These are phyloP conservation scores for Oehlia diaphana DNA, from an alignment of 192 early-diverging fungal species.

Conservation along the genomic window DNA sequence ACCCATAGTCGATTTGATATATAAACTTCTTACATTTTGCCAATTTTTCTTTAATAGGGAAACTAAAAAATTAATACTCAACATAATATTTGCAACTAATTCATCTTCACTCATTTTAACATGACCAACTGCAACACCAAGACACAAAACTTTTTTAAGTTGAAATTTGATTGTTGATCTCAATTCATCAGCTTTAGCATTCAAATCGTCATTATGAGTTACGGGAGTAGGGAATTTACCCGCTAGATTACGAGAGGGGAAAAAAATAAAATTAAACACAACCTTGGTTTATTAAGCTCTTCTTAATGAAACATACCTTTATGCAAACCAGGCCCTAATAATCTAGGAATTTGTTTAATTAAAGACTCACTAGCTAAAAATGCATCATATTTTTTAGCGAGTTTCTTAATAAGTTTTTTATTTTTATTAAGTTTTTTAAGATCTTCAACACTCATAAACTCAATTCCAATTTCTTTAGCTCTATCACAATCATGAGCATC, in stretches of 20 bases:
- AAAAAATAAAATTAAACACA: background rate
- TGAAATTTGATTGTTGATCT: constrained; percentile 99
- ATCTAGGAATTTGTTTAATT: constrained; percentile 99
- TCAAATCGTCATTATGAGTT: constrained; percentile 83
- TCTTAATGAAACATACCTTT: constrained; percentile 55
- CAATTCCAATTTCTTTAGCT: constrained; percentile 88
- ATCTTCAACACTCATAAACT: constrained; percentile 94
- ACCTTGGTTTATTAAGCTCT: background rate
- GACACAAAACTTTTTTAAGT: constrained; percentile 98
- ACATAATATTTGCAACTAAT: constrained; percentile 94
- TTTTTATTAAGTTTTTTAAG: constrained; percentile 99
- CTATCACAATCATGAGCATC: constrained; percentile 96
- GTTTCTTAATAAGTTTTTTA: constrained; percentile 99
- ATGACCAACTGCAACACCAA: constrained; percentile 96
- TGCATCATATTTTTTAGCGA: constrained; percentile 98
- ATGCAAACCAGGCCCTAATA: constrained; percentile 94
- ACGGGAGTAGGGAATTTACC: constrained; percentile 99
- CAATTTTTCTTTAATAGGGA: constrained; percentile 99
- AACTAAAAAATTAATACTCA: constrained; percentile 98
- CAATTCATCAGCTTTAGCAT: constrained; percentile 88
- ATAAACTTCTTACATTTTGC: constrained; percentile 98
- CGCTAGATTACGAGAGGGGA: constrained; percentile 35
- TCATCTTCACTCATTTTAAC: constrained; percentile 94
- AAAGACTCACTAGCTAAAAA: constrained; percentile 96
- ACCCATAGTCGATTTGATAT: constrained; percentile 98